These are phyloP conservation scores for Pythium periplocum DNA, from an alignment of 352 stramenopile genomes.

Conservation along the genomic window DNA sequence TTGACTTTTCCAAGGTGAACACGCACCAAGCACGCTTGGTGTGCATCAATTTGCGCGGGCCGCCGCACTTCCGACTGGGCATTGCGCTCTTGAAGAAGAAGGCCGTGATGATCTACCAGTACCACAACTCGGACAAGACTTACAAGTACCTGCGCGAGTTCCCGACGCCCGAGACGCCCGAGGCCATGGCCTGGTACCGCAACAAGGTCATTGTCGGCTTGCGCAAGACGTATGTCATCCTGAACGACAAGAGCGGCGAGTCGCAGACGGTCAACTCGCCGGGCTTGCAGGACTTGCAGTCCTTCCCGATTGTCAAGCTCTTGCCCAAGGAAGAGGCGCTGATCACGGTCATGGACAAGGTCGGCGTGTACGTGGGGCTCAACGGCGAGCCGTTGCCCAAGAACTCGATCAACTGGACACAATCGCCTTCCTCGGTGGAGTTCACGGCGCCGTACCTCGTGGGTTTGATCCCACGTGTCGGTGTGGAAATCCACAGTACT, in stretches of 20 bases:
- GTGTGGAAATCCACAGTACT: slow-evolving; percentile 76
- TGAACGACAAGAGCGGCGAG: slow-evolving; percentile 83
- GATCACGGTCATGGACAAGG: slow-evolving; percentile 76
- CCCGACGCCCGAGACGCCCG: slow-evolving; percentile 59
- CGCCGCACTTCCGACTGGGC: slow-evolving; percentile 78
- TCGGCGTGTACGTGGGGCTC: slow-evolving; percentile 78
- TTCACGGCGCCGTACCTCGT: slow-evolving; percentile 79
- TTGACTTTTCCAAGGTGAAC: slow-evolving; percentile 82
- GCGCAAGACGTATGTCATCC: slow-evolving; percentile 67
- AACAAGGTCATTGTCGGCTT: slow-evolving; percentile 85
- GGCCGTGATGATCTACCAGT: slow-evolving; percentile 78
- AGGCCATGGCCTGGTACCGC: slow-evolving; percentile 83
- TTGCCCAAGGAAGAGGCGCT: slow-evolving; percentile 83
- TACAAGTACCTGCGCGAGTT: slow-evolving; percentile 82
- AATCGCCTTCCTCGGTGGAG: slow-evolving; percentile 64
- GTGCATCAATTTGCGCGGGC: slow-evolving; percentile 82
- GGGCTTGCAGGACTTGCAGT: slow-evolving; percentile 56
- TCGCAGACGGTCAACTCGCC: slow-evolving; percentile 64
- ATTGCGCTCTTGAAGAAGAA: slow-evolving; percentile 61
- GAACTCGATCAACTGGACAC: slow-evolving; percentile 81
- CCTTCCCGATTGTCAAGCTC: slow-evolving; percentile 71
- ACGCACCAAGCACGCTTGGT: slow-evolving; percentile 56
- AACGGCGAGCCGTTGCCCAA: slow-evolving; percentile 73
- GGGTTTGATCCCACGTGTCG: slow-evolving; percentile 64
- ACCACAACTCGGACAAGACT: slow-evolving; percentile 68